Conservation (phyloP, 345 rosid genomes). For the Hibiscus tridactylites region DNA sequence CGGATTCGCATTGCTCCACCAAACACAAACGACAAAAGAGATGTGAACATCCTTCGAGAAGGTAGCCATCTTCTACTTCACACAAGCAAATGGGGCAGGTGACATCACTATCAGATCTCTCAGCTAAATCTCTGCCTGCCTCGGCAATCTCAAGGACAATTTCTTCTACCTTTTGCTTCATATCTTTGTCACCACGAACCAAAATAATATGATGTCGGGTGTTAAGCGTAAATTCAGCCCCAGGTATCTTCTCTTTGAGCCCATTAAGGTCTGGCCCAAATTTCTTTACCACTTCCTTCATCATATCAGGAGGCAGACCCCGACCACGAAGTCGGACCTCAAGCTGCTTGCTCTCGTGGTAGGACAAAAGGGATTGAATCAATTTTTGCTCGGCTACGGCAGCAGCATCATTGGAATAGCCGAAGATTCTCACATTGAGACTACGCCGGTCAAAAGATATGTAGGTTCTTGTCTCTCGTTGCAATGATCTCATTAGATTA, state of each 20-base stretch:
- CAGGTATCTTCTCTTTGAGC: constrained; percentile 55
- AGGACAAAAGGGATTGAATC: constrained; percentile 41
- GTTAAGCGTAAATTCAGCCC: constrained; percentile 49
- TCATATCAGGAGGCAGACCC: constrained; percentile 56
- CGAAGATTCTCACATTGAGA: constrained; percentile 48
- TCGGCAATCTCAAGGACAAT: constrained; percentile 43
- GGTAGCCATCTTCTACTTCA: constrained; percentile 67
- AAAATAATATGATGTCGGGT: constrained; percentile 47
- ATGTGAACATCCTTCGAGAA: constrained; percentile 71
- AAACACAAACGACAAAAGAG: constrained; percentile 64
- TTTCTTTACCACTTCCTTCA: constrained; percentile 64
- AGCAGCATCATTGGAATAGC: constrained; percentile 34
- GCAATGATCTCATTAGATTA: constrained; percentile 46
- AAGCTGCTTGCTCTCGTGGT: constrained; percentile 53
- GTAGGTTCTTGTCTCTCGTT: constrained; percentile 50
- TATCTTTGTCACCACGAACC: constrained; percentile 54
- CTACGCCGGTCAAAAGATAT: constrained; percentile 50
- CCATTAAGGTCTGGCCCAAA: constrained; percentile 72
- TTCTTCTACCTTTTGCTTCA: constrained; percentile 56
- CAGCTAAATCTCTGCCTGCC: constrained; percentile 16
- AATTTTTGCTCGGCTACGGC: constrained; percentile 48
- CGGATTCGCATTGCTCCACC: constrained; percentile 72
- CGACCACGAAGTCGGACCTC: constrained; percentile 62
- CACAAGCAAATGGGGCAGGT: constrained; percentile 81
- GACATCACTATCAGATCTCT: constrained; percentile 20